Percentiles rank a stretch among this genome's conserved stretches.
Conservation (phyloP, 768 basidiomycete genomes). For the Russula lepida region DNA sequence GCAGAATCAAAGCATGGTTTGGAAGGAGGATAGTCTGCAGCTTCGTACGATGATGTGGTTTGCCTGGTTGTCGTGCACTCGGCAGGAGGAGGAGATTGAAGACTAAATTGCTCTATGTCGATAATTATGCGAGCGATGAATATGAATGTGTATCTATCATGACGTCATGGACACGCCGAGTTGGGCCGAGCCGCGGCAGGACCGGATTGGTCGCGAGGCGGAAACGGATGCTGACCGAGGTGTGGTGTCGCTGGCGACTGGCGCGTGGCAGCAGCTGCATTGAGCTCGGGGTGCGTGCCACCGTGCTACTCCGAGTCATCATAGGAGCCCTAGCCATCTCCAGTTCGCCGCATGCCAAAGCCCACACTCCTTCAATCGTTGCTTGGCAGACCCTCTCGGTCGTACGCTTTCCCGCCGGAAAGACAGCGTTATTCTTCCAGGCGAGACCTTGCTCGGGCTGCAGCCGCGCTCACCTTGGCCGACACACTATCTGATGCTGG, state of each 20-base stretch:
- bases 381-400: conserved; percentile 15
- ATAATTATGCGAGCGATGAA: background rate
- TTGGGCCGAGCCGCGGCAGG: background rate
- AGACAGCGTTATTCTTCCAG: conserved; percentile 15
- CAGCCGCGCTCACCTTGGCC: background rate
- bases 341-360: conserved; percentile 14
- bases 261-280: background rate
- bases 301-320: too few species aligned
- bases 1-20: conserved; percentile 79
- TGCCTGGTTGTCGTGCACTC: conserved; percentile 69
- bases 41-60: conserved; percentile 92
- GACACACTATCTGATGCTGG: background rate
- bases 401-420: conserved; percentile 9
- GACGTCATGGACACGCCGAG: background rate
- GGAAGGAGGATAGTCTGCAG: conserved; percentile 94
- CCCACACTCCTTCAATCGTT: conserved; percentile 18
- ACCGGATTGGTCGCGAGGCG: background rate
- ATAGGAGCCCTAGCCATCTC: too few species aligned
- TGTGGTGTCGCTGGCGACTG: too few species aligned
- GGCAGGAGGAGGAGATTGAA: conserved; percentile 34
- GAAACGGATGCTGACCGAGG: background rate
- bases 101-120: background rate
- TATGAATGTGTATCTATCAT: background rate
- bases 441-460: conserved; percentile 2
- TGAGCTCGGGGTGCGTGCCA: background rate